A percentile compares a stretch with the other conserved stretches of the same genome.
phyloP scores from a whole-genome alignment of 441 rosid genomes.

The Erodium trifolium region DNA sequence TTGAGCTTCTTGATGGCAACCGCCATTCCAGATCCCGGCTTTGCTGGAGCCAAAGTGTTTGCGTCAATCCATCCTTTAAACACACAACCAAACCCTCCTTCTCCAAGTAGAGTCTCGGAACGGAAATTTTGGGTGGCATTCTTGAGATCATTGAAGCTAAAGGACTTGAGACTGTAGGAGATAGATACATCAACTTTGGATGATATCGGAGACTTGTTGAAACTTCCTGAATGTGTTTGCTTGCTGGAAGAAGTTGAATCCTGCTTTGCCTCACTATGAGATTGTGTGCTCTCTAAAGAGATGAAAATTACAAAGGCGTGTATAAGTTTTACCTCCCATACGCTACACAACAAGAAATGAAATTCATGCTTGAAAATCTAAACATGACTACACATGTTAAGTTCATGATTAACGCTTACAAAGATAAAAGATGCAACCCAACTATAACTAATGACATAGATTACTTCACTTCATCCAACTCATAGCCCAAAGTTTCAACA shows the following conservation, averaged over 20 bases:
- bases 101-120: constrained; percentile 42
- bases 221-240: constrained; percentile 19
- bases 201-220: constrained; percentile 18
- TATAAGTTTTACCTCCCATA: neutral
- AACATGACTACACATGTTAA: neutral
- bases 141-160: constrained; percentile 44
- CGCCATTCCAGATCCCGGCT: constrained; percentile 43
- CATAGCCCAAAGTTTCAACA: neutral
- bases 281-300: constrained; percentile 28
- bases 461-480: too few species aligned
- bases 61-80: constrained; percentile 56
- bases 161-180: constrained; percentile 37
- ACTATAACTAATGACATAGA: neutral
- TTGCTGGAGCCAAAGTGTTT: constrained; percentile 39
- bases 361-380: neutral
- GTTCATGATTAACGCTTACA: neutral
- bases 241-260: constrained; percentile 16
- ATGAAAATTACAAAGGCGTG: constrained; percentile 1
- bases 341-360: neutral
- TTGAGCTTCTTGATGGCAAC: constrained; percentile 60
- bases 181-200: constrained; percentile 25
- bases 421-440: neutral
- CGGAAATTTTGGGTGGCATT: constrained; percentile 50
- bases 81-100: constrained; percentile 55
- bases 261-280: constrained; percentile 16